phyloP scores from a whole-genome alignment of 2,329 filamentous ascomycete genomes.

The Fusarium brachygibbosum region DNA sequence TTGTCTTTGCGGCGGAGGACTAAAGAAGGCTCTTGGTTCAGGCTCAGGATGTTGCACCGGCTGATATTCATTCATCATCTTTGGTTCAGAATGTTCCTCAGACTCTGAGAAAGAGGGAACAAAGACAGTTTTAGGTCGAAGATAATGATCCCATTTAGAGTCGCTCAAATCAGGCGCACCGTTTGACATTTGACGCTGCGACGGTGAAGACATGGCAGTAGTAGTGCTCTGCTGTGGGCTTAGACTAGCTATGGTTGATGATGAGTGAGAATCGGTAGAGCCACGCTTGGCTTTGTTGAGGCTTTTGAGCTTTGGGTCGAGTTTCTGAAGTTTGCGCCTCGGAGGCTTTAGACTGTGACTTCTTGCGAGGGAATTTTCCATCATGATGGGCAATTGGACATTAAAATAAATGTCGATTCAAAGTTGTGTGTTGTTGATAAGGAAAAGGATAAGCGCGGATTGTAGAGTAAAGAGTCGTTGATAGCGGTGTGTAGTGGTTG shows the following conservation, averaged over 20 bases:
- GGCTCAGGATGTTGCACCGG: conserved; percentile 13
- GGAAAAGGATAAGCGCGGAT: conserved; percentile 18
- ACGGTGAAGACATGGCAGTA: conserved; percentile 25
- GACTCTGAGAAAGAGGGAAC: conserved; percentile 36
- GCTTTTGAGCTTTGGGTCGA: conserved; percentile 49
- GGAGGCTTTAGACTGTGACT: conserved; percentile 46
- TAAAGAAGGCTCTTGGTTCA: conserved; percentile 31
- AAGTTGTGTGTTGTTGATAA: background rate
- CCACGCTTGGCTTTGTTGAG: conserved; percentile 46
- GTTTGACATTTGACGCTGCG: conserved; percentile 38
- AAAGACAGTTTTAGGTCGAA: conserved; percentile 45
- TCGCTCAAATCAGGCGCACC: conserved; percentile 49
- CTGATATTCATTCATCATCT: conserved; percentile 17
- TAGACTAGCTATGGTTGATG: conserved; percentile 38
- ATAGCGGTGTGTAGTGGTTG: conserved; percentile 19
- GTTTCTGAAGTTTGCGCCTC: conserved; percentile 52
- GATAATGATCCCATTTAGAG: conserved; percentile 49
- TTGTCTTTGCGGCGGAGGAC: conserved; percentile 29
- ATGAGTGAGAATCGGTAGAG: conserved; percentile 43
- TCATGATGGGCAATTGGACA: conserved; percentile 28
- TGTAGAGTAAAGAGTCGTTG: conserved; percentile 7
- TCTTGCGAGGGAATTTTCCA: conserved; percentile 26
- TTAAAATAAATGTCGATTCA: conserved; percentile 14
- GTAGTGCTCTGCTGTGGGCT: conserved; percentile 35
- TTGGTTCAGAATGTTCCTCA: conserved; percentile 27